These are phyloP conservation scores for Epichloe coenophiala DNA, from an alignment of 2,329 filamentous ascomycete species.

Conservation along the genomic window DNA sequence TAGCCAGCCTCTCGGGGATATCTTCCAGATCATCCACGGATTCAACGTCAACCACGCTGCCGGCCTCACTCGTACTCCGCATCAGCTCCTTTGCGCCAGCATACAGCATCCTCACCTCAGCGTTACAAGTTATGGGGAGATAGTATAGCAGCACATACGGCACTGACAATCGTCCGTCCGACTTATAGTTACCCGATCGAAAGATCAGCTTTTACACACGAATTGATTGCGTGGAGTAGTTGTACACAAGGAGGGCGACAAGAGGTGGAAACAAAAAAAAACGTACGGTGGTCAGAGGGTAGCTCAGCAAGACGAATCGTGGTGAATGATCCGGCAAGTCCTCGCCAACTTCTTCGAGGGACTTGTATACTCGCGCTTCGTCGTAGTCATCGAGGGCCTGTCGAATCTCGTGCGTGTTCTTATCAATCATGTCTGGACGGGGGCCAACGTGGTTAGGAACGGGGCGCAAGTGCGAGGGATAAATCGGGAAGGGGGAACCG, in stretches of 20 bases:
- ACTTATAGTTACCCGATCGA: constrained; percentile 28
- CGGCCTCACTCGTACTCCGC: constrained; percentile 81
- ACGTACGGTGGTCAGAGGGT: constrained; percentile 46
- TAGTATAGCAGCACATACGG: constrained; percentile 95
- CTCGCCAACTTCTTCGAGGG: constrained; percentile 68
- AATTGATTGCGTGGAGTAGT: neutral
- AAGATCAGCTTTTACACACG: too few relatives aligned
- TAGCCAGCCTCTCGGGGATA: constrained; percentile 53
- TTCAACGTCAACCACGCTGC: constrained; percentile 73
- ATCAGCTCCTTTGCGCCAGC: constrained; percentile 93
- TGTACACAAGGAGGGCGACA: neutral
- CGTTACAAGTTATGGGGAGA: constrained; percentile 82
- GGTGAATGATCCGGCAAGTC: constrained; percentile 88
- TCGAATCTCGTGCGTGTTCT: constrained; percentile 77
- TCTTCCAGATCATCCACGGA: constrained; percentile 67
- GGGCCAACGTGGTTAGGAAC: neutral
- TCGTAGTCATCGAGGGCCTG: constrained; percentile 43
- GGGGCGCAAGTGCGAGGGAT: neutral
- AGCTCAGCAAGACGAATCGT: constrained; percentile 78
- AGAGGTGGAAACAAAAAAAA: too few relatives aligned
- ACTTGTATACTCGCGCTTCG: constrained; percentile 62
- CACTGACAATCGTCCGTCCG: constrained; percentile 70
- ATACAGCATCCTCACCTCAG: constrained; percentile 81
- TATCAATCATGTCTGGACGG: constrained; percentile 74
- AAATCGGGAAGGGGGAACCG: constrained; percentile 7